Conservation (phyloP, 306 rosid genomes). For the Glycine soja region DNA sequence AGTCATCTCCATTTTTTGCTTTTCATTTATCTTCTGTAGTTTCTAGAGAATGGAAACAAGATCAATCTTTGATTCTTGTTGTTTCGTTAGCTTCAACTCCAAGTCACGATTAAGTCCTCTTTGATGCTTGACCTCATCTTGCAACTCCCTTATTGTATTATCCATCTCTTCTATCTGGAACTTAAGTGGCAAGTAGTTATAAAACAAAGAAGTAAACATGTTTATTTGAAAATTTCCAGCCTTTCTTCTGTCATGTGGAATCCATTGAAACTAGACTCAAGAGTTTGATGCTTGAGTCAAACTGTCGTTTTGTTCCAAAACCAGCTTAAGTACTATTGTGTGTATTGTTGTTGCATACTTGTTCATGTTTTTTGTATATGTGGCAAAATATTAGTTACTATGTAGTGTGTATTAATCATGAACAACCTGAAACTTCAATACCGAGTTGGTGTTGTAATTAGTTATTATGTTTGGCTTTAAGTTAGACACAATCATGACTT, state of each 20-base stretch:
- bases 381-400: not conserved
- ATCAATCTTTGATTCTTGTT: slow-evolving; percentile 45
- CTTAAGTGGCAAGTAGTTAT: slow-evolving; percentile 6
- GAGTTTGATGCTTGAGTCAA: slow-evolving; percentile 12
- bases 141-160: slow-evolving; percentile 47
- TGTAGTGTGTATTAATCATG: not conserved
- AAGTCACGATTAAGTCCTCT: slow-evolving; percentile 42
- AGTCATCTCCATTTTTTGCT: slow-evolving; percentile 48
- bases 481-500: not conserved
- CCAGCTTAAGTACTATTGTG: not conserved
- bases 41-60: slow-evolving; percentile 45
- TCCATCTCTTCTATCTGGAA: slow-evolving; percentile 48
- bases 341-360: slow-evolving; percentile 12
- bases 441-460: not conserved
- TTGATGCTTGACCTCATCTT: slow-evolving; percentile 50
- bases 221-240: not conserved
- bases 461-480: not conserved
- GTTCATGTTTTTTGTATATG: slow-evolving; percentile 11
- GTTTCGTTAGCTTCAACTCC: slow-evolving; percentile 48
- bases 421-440: slow-evolving; percentile 23
- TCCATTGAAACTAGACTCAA: not conserved
- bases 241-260: not conserved
- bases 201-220: not conserved
- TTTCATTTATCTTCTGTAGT: slow-evolving; percentile 46
- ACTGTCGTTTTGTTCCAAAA: slow-evolving; percentile 2